Evolutionary conservation across 345 rosid species (phyloP), one percentile per base, ranked within the genome.

Genomic region (Ricinus communis): DNA sequence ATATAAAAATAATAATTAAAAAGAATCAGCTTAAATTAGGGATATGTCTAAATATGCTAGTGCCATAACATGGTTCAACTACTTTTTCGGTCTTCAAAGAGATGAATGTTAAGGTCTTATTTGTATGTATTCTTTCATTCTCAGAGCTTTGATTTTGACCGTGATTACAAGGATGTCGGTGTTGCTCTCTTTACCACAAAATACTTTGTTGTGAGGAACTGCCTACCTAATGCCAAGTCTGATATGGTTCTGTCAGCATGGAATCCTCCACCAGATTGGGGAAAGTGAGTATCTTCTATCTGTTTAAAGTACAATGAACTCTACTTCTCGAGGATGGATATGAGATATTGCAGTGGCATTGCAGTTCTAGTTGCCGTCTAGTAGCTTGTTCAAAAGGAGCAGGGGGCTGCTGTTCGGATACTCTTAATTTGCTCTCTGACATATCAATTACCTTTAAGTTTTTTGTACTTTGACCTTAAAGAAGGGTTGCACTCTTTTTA

Each of bases 191-290:
- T 95, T 80, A 95, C 94, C 70, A 90, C 95, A 33, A 95, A 89
- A 83, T 84, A 62, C 71, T 82, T 86, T 72, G 98, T 95, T 73
- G 91, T 92, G 65, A 87, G 98, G 71, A 92, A 95, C 80, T 90
- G 97, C 78, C 81, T 90, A 65, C 85, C 73, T 47, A 82, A 88
- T 82, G 96, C 86, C 73, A 92, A 95, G 82, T 89, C 96, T 65
- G 96, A 86, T 79, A 95, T 81, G 91, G 92, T 95, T 75, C 77
- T 95, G 76, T 89, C 99, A 27, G 89, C 99, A 18, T 95, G 98
- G 99, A 90, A 95, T 85, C 88, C 99, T 82, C 98, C 98, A 15
- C 80, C 88, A 62, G 99, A 92, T 80, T 92, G 98, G 99, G 99
- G 96, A 83, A 95, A 91, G 99, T 60, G 47, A 60, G 65, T 95